phyloP scores from a whole-genome alignment of 2,329 filamentous ascomycete genomes.

The Sporothrix schenckii region DNA sequence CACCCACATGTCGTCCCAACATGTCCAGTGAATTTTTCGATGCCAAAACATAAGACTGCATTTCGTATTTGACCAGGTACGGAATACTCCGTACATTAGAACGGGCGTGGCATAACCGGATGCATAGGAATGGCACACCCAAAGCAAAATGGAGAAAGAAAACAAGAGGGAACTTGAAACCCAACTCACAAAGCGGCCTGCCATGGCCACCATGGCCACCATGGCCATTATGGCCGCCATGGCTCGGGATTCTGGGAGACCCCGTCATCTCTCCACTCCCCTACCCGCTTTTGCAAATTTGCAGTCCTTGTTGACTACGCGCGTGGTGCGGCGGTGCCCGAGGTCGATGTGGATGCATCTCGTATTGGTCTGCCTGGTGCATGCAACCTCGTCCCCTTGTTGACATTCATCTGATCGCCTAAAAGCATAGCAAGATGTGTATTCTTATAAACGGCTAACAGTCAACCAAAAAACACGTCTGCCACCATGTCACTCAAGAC shows the following conservation, averaged over 20 bases:
- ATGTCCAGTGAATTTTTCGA: too few species aligned
- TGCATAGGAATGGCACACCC: neutral
- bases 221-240: neutral
- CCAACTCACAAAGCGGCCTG: neutral
- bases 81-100: neutral
- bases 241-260: slow-evolving; percentile 17
- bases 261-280: neutral
- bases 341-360: slow-evolving; percentile 11
- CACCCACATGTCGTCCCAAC: slow-evolving; percentile 1
- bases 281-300: slow-evolving; percentile 28
- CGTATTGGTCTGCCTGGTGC: slow-evolving; percentile 13
- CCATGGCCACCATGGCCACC: neutral
- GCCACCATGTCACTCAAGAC: slow-evolving; percentile 11
- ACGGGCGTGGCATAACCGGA: neutral
- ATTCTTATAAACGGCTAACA: neutral
- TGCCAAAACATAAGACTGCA: neutral
- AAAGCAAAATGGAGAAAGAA: neutral
- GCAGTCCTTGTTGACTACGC: neutral
- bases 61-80: neutral
- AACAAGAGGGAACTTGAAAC: neutral
- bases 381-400: neutral
- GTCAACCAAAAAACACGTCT: neutral
- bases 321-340: neutral
- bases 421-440: neutral
- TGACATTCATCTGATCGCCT: neutral